Evolutionary conservation across 2,329 filamentous ascomycete species (phyloP).

Genomic region (Aspergillus tamarii): DNA sequence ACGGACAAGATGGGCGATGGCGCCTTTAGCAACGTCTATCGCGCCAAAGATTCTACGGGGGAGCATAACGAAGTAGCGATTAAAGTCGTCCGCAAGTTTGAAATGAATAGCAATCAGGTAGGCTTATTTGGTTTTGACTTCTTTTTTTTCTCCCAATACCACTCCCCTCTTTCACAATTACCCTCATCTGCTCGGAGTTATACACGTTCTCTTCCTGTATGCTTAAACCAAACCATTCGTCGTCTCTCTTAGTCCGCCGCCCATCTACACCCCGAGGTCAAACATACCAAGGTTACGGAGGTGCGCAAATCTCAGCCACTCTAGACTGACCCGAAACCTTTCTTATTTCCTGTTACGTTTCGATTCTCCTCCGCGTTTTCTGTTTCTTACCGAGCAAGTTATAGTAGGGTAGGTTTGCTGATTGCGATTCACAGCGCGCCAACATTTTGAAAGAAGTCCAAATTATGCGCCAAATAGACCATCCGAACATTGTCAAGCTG

Average conservation of each 20-base stretch:
- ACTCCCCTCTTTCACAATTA: not conserved
- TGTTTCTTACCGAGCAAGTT: conserved; percentile 10
- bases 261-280: conserved; percentile 94
- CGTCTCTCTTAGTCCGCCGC: conserved; percentile 72
- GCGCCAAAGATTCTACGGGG: conserved; percentile 75
- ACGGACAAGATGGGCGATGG: conserved; percentile 98
- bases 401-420: conserved; percentile 22
- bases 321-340: not conserved
- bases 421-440: conserved; percentile 67
- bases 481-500: conserved; percentile 93
- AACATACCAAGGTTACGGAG: conserved; percentile 95
- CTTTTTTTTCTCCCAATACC: conserved; percentile 23
- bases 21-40: conserved; percentile 98
- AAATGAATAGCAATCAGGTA: conserved; percentile 99
- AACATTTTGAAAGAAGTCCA: conserved; percentile 99
- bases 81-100: conserved; percentile 98
- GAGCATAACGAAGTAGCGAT: conserved; percentile 83
- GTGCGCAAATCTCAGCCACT: conserved; percentile 62
- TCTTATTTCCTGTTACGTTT: not conserved
- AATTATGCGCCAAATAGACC: conserved; percentile 96
- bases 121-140: conserved; percentile 47
- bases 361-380: conserved; percentile 30
- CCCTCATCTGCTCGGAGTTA: not conserved
- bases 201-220: not conserved
- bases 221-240: conserved; percentile 35